These are phyloP conservation scores for Talaromyces sp. DNA, from an alignment of 2,329 filamentous ascomycete genomes.

Conservation along the genomic window DNA sequence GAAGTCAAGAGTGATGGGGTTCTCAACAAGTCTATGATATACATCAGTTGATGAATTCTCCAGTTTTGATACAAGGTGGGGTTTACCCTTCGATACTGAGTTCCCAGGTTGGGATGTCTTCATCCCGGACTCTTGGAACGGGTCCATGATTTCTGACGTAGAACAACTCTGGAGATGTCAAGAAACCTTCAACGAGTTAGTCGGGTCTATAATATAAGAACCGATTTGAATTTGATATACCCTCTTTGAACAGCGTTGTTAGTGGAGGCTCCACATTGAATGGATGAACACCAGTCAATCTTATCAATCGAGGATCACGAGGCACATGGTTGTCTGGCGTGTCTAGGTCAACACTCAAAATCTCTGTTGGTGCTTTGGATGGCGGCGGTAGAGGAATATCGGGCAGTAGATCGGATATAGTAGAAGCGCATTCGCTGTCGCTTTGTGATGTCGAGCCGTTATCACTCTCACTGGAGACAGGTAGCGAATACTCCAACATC, in stretches of 20 bases:
- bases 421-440: conserved; percentile 10
- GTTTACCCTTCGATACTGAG: conserved; percentile 71
- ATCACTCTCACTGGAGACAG: conserved; percentile 5
- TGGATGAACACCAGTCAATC: conserved; percentile 82
- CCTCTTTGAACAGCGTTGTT: conserved; percentile 68
- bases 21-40: conserved; percentile 63
- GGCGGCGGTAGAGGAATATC: conserved; percentile 68
- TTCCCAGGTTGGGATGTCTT: conserved; percentile 73
- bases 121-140: conserved; percentile 71
- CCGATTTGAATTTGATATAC: conserved; percentile 20
- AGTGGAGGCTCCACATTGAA: conserved; percentile 88
- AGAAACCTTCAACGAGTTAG: conserved; percentile 58
- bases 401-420: conserved; percentile 8
- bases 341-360: conserved; percentile 72
- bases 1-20: conserved; percentile 69
- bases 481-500: neutral
- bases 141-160: conserved; percentile 89
- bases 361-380: conserved; percentile 54
- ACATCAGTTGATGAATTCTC: neutral
- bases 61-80: neutral
- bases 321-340: conserved; percentile 81
- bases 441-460: neutral
- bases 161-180: conserved; percentile 83
- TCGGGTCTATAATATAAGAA: neutral
- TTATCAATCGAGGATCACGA: conserved; percentile 75